Conservation (phyloP, 768 basidiomycete genomes). For the Phallus indusiatus region DNA sequence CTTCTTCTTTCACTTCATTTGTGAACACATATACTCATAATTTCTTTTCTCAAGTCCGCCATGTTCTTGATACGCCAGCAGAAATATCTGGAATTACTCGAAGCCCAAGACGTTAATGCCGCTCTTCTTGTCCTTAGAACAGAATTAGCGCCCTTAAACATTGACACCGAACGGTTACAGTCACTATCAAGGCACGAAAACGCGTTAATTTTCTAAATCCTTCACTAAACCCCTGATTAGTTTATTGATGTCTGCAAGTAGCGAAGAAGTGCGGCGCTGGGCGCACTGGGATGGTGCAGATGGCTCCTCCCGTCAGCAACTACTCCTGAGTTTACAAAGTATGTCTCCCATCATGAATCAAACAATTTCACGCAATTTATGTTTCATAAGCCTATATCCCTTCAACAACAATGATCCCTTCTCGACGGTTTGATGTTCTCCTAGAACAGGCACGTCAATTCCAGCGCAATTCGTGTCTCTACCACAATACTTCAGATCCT, state of each 20-base stretch:
- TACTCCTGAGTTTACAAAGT: conserved; percentile 83
- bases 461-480: conserved; percentile 76
- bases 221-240: conserved; percentile 28
- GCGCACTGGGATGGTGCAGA: conserved; percentile 86
- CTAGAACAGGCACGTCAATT: conserved; percentile 75
- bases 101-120: conserved; percentile 65
- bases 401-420: conserved; percentile 87
- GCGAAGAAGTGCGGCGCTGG: conserved; percentile 70
- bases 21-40: background rate
- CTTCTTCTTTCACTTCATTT: background rate
- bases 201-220: no score
- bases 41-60: conserved; percentile 44
- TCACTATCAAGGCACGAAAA: conserved; percentile 69
- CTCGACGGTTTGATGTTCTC: conserved; percentile 75
- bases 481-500: conserved; percentile 60
- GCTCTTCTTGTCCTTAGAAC: conserved; percentile 82
- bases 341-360: conserved; percentile 7
- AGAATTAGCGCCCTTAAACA: conserved; percentile 76
- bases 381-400: conserved; percentile 87
- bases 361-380: background rate
- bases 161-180: conserved; percentile 76
- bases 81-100: conserved; percentile 91
- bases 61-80: conserved; percentile 87
- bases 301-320: conserved; percentile 63
- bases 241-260: conserved; percentile 86